Base-by-base conservation (phyloP, 352 stramenopile species). In the Sclerospora graminicola region DNA sequence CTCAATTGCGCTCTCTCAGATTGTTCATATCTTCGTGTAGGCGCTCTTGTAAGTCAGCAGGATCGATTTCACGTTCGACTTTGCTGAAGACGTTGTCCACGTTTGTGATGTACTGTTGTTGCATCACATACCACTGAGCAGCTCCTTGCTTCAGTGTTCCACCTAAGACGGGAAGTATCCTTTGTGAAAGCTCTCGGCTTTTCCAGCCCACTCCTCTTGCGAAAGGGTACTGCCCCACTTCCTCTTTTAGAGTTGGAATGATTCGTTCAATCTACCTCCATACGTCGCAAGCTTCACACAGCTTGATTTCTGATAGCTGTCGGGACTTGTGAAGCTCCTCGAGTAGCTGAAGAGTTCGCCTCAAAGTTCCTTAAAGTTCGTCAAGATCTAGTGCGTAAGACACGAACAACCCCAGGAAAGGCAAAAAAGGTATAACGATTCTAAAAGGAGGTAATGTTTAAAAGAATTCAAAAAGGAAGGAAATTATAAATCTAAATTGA, bases 191-290 rank as follows among this genome's bases (percentile, higher is more conserved):
- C 6, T 20, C 21, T 36, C 21, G 40, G 41, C 16, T 38, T 30
- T 46, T 53, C 23, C 38, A 41, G 14, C 34, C 11, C 15, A 53
- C 32, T 28, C 30, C 30, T 35, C 35, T 53, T 26, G 45, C 45
- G 29, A 46, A 46, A 32, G 46, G 33, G 15, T 52, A 52, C 10
- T 52, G 45, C 21, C 24, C 26, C 29, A 46, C 38, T 51, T 39
- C 41, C 5, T 31, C 24, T 36, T 47, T 38, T 40, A 34, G 34
- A 40, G 16, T 7, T 29, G 34, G 11, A 40, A 40, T 8, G 34
- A 40, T 40, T 40, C 34, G 6, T 40, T 9, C 19, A 27, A 40
- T 28, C 34, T 40, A 6, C 34, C 34, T 8, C 18, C 34, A 40
- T 27, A 40, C 34, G 34, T 40, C 18, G 16, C 16, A 40, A 40